A percentile compares a stretch with the other conserved stretches of the same genome.
Evolutionary conservation across 163 green algal species (phyloP).

Genomic region (Volvox carteri): DNA sequence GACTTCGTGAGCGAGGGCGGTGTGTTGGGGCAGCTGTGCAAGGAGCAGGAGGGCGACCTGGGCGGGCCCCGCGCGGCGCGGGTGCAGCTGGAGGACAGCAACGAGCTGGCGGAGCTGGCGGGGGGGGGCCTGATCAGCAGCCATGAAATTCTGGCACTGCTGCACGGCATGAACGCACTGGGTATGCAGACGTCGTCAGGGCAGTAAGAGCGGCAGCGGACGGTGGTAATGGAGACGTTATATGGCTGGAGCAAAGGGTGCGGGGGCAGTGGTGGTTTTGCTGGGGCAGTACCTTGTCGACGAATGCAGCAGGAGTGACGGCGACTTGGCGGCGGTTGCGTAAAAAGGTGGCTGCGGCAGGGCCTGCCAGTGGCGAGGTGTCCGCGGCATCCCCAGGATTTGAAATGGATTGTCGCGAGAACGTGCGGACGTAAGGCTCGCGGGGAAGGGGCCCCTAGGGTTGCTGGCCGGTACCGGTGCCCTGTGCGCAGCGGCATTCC

Average conservation of each 20-base stretch:
- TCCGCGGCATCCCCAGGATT: no score
- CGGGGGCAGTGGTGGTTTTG: neutral
- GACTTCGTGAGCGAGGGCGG: slow-evolving; percentile 56
- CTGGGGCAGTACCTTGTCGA: neutral
- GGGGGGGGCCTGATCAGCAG: slow-evolving; percentile 65
- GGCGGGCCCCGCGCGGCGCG: slow-evolving; percentile 55
- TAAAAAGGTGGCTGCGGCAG: neutral
- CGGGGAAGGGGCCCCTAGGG: no score
- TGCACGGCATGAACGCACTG: slow-evolving; percentile 61
- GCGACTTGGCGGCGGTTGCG: neutral
- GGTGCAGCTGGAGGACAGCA: slow-evolving; percentile 44
- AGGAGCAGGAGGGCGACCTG: slow-evolving; percentile 67
- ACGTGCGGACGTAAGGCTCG: no score
- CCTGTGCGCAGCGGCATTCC: neutral
- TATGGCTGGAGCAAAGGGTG: neutral
- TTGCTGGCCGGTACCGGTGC: no score
- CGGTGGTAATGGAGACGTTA: neutral
- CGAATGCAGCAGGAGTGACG: neutral
- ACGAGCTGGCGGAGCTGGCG: slow-evolving; percentile 60
- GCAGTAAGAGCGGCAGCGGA: slow-evolving; percentile 6
- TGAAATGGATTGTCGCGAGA: no score
- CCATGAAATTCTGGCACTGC: slow-evolving; percentile 64
- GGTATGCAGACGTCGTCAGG: slow-evolving; percentile 2
- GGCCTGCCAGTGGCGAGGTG: no score
- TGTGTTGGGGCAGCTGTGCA: slow-evolving; percentile 45